Base-by-base conservation (phyloP, 1,139 yeast genomes). In the Waltiozyma solani region DNA sequence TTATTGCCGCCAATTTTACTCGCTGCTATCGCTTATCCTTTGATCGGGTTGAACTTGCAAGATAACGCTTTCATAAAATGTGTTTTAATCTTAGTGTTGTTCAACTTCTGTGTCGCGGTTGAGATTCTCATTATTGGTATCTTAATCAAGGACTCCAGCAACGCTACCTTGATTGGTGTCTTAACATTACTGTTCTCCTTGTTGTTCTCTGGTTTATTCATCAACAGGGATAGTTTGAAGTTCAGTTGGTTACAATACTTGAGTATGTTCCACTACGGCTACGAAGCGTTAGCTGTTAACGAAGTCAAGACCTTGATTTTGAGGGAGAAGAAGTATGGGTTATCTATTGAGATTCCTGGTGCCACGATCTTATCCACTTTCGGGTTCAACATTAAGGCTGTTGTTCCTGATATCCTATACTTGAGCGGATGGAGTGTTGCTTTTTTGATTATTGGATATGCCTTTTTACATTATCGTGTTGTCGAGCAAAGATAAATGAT, bases 261-360 rank as follows among this genome's bases (percentile, higher is more conserved):
- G 29, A 86, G 96, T 1, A 76, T 91, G 39, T 91, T 89, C 71
- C 97, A 91, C 59, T 91, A 87, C 56, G 96, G 96, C 0, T 91
- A 89, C 56, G 98, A 91, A 57, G 85, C 96, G 0, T 66, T 91
- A 48, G 72, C 89, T 2, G 89, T 91, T 39, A 91, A 91, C 57
- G 98, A 91, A 58, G 97, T 91, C n/a, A 82, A 79, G 54, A 85
- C 85, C 37, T 69, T 91, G 54, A 79, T 86, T 12, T 68, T 91
- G 51, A 78, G 76, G 47, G 98, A 91, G 56, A 79, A 79, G 57
- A 91, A 91, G 60, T 91, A 79, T 54, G 98, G 98, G 0, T 69
- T 91, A 34, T 83, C 91, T 37, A 91, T 91, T 49, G 96, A 87
- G 59, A 94, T 91, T n/a, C 98, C 98, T 0, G 98, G 98, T 6